Evolutionary conservation across 495 filamentous ascomycete genomes (phyloP).

Genomic region (Cercophora newfieldiana): DNA sequence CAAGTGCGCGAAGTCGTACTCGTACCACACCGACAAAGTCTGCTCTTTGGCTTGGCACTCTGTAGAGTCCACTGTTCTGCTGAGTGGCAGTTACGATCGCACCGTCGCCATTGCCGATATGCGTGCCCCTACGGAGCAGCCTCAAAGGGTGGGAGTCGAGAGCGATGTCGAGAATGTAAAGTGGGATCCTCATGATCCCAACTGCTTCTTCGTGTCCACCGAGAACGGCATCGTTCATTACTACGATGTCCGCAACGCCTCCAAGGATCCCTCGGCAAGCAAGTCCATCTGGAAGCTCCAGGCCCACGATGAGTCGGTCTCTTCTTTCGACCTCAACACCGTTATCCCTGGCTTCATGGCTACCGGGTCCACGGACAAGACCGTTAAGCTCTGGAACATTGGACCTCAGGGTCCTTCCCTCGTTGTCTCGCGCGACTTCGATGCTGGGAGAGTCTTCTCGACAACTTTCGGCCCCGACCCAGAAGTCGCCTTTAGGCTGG

Average conservation of each 20-base stretch:
- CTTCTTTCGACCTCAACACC: conserved; percentile 90
- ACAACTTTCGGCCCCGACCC: conserved; percentile 84
- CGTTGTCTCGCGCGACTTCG: conserved; percentile 87
- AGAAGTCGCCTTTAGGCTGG: conserved; percentile 86
- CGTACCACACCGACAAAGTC: conserved; percentile 89
- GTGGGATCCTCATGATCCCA: conserved; percentile 90
- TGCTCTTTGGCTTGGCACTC: conserved; percentile 94
- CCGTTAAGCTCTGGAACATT: conserved; percentile 96
- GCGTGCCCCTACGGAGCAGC: conserved; percentile 78
- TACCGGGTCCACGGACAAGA: conserved; percentile 89
- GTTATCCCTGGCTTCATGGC: conserved; percentile 87
- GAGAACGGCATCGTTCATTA: conserved; percentile 88
- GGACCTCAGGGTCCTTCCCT: conserved; percentile 75
- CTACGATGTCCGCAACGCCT: conserved; percentile 73
- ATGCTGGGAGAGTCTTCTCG: conserved; percentile 92
- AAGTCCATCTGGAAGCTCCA: conserved; percentile 93
- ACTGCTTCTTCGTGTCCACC: conserved; percentile 93
- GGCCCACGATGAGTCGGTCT: conserved; percentile 91
- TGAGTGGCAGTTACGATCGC: conserved; percentile 92
- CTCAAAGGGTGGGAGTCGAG: conserved; percentile 84
- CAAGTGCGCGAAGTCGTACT: conserved; percentile 92
- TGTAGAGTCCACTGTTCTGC: conserved; percentile 77
- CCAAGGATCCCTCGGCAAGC: conserved; percentile 65
- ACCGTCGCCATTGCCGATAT: conserved; percentile 91
- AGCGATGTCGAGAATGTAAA: conserved; percentile 88